These are phyloP conservation scores for Spathaspora arborariae DNA, from an alignment of 805 yeast genomes.

Conservation along the genomic window DNA sequence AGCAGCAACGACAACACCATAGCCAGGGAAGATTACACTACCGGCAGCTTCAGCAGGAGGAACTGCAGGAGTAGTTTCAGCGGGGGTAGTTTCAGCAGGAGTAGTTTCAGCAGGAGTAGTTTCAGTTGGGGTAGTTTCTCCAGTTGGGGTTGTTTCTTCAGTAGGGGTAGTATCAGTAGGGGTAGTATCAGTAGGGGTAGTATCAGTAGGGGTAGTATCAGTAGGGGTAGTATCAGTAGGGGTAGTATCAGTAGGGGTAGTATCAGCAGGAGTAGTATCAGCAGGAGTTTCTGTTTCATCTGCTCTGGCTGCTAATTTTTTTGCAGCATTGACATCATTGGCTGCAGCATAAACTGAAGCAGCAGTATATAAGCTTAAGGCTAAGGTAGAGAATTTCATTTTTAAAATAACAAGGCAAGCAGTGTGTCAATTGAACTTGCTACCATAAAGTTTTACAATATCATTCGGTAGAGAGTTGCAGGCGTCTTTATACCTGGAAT, in stretches of 20 bases:
- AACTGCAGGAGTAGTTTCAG: conserved; percentile 1
- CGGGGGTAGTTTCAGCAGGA: conserved; percentile 2
- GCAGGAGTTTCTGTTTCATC: conserved; percentile 3
- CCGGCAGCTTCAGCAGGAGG: conserved; percentile 10
- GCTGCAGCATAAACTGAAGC: conserved; percentile 7
- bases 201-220: background rate
- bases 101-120: background rate
- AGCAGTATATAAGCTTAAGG: conserved; percentile 10
- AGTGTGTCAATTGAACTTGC: background rate
- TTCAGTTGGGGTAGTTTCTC: background rate
- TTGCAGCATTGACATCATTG: background rate
- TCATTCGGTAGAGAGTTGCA: background rate
- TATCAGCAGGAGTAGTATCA: conserved; percentile 3
- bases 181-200: conserved; percentile 5
- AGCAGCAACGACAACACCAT: conserved; percentile 15
- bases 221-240: background rate
- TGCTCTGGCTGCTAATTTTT: conserved; percentile 6
- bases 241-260: background rate
- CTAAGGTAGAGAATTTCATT: conserved; percentile 12
- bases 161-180: background rate
- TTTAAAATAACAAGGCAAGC: background rate
- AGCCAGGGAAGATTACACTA: conserved; percentile 11
- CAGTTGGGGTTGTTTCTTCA: background rate
- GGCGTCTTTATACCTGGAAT: background rate
- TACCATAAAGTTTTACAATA: background rate